Conservation (phyloP, 176 grass and related monocot species). For the Rhipidocladum racemiflorum region DNA sequence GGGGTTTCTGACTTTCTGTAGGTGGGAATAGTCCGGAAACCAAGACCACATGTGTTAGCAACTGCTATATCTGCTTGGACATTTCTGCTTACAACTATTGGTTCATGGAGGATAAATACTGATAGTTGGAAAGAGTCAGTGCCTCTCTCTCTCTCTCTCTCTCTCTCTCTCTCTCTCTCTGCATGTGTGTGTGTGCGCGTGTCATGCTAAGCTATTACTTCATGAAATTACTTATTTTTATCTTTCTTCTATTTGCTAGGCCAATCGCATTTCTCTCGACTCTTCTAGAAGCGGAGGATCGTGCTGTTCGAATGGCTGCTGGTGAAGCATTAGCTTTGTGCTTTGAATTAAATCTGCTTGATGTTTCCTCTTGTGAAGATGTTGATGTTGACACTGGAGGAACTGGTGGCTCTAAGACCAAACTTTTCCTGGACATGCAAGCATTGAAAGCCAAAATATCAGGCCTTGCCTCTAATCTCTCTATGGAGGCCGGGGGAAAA, state of each 20-base stretch:
- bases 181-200: background rate
- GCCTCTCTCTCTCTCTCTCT: background rate
- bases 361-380: slow-evolving; percentile 51
- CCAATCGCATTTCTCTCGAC: slow-evolving; percentile 66
- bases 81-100: slow-evolving; percentile 87
- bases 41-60: slow-evolving; percentile 54
- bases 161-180: background rate
- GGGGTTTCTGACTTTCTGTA: slow-evolving; percentile 20
- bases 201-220: background rate
- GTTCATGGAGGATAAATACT: slow-evolving; percentile 75
- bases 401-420: slow-evolving; percentile 50
- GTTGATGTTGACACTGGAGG: slow-evolving; percentile 33
- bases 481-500: slow-evolving; percentile 83
- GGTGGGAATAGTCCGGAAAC: slow-evolving; percentile 78
- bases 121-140: slow-evolving; percentile 96
- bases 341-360: slow-evolving; percentile 82
- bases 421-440: slow-evolving; percentile 77
- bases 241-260: slow-evolving; percentile 37
- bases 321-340: slow-evolving; percentile 89
- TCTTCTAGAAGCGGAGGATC: slow-evolving; percentile 75
- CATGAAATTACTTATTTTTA: background rate
- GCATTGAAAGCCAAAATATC: slow-evolving; percentile 84
- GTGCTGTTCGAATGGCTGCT: slow-evolving; percentile 89
- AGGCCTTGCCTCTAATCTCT: slow-evolving; percentile 56
- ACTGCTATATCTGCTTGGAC: slow-evolving; percentile 87